phyloP scores from a whole-genome alignment of 805 yeast species.

The Pichia cephalocereana region DNA sequence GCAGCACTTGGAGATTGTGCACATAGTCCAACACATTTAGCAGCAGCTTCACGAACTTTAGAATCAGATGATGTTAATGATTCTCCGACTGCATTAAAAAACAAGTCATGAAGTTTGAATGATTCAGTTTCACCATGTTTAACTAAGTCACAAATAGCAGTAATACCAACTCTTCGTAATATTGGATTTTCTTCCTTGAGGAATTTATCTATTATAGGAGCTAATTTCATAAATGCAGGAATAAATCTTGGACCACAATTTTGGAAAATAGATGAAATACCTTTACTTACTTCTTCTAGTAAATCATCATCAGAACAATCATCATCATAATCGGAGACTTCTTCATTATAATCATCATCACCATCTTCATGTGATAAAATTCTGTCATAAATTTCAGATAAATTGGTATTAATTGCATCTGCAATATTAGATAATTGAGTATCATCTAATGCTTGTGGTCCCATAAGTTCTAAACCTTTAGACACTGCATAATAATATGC shows the following conservation, averaged over 20 bases:
- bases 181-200: conserved; percentile 60
- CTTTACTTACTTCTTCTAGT: conserved; percentile 75
- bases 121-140: conserved; percentile 72
- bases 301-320: conserved; percentile 86
- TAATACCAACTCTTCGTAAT: conserved; percentile 66
- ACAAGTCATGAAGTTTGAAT: conserved; percentile 52
- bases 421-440: conserved; percentile 50
- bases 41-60: conserved; percentile 77
- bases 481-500: conserved; percentile 68
- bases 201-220: conserved; percentile 54
- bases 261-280: conserved; percentile 62
- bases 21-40: conserved; percentile 75
- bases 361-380: conserved; percentile 62
- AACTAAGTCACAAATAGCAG: conserved; percentile 70
- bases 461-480: conserved; percentile 57
- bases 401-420: conserved; percentile 47
- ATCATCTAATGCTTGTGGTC: conserved; percentile 48
- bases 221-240: conserved; percentile 52
- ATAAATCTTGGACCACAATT: conserved; percentile 48
- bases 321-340: conserved; percentile 73
- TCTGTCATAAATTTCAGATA: conserved; percentile 62
- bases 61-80: conserved; percentile 59
- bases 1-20: conserved; percentile 67
- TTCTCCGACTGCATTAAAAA: conserved; percentile 55
- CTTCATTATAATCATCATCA: conserved; percentile 85